phyloP scores from a whole-genome alignment of 352 stramenopile genomes.

The Albugo laibachii region DNA sequence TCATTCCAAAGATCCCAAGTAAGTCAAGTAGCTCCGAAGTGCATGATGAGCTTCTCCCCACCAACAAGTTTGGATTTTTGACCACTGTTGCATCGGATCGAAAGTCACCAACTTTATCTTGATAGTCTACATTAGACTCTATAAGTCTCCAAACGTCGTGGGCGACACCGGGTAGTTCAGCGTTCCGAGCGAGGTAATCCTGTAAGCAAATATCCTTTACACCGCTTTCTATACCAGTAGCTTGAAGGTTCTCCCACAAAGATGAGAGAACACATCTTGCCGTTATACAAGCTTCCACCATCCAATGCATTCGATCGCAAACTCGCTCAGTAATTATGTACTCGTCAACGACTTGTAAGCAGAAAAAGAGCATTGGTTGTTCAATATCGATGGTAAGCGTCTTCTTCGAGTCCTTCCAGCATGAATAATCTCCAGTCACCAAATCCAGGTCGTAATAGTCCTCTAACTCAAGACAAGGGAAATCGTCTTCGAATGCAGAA shows the following conservation, averaged over 20 bases:
- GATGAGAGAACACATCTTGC: slow-evolving; percentile 24
- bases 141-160: slow-evolving; percentile 39
- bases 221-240: slow-evolving; percentile 1
- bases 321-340: slow-evolving; percentile 26
- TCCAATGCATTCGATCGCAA: slow-evolving; percentile 14
- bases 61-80: no score
- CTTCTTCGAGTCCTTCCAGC: slow-evolving; percentile 22
- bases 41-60: no score
- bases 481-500: no score
- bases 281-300: slow-evolving; percentile 24
- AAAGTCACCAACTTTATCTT: no score
- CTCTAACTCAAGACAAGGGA: slow-evolving; percentile 14
- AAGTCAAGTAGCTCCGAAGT: no score
- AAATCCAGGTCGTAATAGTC: slow-evolving; percentile 55
- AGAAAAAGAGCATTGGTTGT: slow-evolving; percentile 52
- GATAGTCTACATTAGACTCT: slow-evolving; percentile 33
- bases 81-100: no score
- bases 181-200: slow-evolving; percentile 18
- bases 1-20: no score
- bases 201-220: slow-evolving; percentile 16
- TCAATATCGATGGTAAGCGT: slow-evolving; percentile 13
- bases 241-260: no score
- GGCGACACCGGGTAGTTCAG: slow-evolving; percentile 18
- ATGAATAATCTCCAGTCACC: slow-evolving; percentile 40
- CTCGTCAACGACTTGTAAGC: slow-evolving; percentile 48